Percentiles rank a stretch among this genome's conserved stretches.
phyloP scores from a whole-genome alignment of 2,329 filamentous ascomycete genomes.

The Xylaria sp. region DNA sequence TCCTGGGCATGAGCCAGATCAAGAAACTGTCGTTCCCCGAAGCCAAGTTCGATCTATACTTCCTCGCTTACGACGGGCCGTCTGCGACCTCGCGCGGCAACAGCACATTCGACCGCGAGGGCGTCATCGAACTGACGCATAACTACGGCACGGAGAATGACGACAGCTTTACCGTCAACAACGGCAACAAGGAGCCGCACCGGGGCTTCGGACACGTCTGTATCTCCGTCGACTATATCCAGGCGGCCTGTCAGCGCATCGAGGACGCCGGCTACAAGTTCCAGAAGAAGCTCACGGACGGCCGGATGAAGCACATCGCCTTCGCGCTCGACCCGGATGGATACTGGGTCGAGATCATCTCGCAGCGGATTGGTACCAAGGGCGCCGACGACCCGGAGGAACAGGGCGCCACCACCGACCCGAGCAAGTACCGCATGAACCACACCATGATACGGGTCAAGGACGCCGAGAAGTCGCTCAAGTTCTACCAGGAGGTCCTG shows the following conservation, averaged over 20 bases:
- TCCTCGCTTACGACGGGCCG: conserved; percentile 87
- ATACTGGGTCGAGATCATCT: conserved; percentile 87
- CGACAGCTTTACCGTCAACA: conserved; percentile 80
- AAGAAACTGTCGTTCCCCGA: conserved; percentile 85
- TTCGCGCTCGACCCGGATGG: conserved; percentile 90
- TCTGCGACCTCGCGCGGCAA: conserved; percentile 78
- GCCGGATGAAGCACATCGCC: conserved; percentile 86
- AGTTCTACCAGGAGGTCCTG: conserved; percentile 86
- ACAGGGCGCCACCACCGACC: conserved; percentile 76
- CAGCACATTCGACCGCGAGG: conserved; percentile 82
- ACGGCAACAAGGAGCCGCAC: conserved; percentile 90
- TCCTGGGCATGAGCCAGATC: conserved; percentile 86
- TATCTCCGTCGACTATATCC: conserved; percentile 84
- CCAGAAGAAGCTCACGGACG: conserved; percentile 93
- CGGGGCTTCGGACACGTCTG: conserved; percentile 88
- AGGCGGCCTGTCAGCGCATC: conserved; percentile 88
- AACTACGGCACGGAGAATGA: conserved; percentile 92
- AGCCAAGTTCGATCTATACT: conserved; percentile 94
- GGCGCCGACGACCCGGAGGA: conserved; percentile 75
- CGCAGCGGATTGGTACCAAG: conserved; percentile 66
- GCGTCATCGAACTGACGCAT: conserved; percentile 85
- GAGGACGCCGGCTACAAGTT: conserved; percentile 92
- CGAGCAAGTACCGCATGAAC: conserved; percentile 81
- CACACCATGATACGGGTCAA: conserved; percentile 97
- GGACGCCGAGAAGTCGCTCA: conserved; percentile 76